These are phyloP conservation scores for Auricularia heimuer DNA, from an alignment of 768 basidiomycete genomes.

Conservation along the genomic window DNA sequence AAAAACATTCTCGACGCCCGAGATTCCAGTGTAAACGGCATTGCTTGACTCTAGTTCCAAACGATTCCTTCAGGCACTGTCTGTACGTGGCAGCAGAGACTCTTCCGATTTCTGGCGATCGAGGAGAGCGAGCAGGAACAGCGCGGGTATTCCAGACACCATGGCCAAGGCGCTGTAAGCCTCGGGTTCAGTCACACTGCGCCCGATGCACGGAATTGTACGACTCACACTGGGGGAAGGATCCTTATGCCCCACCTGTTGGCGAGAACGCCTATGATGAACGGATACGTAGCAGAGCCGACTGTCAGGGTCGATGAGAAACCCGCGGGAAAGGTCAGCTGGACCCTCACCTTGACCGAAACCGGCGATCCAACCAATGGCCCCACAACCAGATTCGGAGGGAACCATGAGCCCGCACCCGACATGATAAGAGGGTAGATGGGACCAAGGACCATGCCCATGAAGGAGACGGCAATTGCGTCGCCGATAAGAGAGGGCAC, in stretches of 20 bases:
- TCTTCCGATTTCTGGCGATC: too few relatives aligned
- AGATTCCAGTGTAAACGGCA: too few relatives aligned
- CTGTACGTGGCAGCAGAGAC: too few relatives aligned
- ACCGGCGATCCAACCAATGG: slow-evolving; percentile 26
- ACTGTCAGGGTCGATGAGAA: background rate
- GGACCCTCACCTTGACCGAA: slow-evolving; percentile 23
- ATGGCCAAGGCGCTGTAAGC: slow-evolving; percentile 12
- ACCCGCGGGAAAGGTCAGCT: too few relatives aligned
- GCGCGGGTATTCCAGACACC: slow-evolving; percentile 8
- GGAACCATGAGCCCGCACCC: slow-evolving; percentile 3
- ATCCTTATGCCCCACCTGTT: slow-evolving; percentile 2
- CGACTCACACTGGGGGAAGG: slow-evolving; percentile 3
- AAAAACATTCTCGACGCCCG: too few relatives aligned
- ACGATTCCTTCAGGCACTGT: too few relatives aligned
- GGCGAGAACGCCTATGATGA: slow-evolving; percentile 4
- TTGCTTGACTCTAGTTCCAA: too few relatives aligned
- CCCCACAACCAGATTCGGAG: background rate
- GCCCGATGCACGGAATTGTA: background rate
- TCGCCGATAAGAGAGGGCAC: slow-evolving; percentile 23
- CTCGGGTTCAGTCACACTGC: background rate
- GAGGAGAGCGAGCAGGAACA: too few relatives aligned
- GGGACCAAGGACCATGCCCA: slow-evolving; percentile 29
- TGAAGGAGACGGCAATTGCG: slow-evolving; percentile 25
- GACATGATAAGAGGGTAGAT: slow-evolving; percentile 21
- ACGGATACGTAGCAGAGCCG: slow-evolving; percentile 3